Percentiles rank a stretch among this genome's conserved stretches.
phyloP scores from a whole-genome alignment of 345 rosid species.

The Noccaea bulbosa region DNA sequence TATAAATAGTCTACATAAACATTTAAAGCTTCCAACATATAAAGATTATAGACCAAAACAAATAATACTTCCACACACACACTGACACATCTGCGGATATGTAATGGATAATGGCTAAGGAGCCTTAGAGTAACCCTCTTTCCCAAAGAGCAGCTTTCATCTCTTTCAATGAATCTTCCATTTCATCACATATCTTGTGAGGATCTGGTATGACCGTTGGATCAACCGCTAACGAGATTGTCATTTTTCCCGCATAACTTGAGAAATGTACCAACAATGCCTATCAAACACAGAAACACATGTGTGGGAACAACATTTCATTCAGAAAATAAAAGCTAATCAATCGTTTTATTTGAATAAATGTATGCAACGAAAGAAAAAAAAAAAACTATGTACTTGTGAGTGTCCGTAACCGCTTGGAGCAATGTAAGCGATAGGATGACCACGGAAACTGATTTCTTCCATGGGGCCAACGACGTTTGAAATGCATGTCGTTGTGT shows the following conservation, averaged over 20 bases:
- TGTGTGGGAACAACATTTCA: not conserved
- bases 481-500: constrained; percentile 59
- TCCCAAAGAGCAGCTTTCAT: constrained; percentile 21
- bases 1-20: not conserved
- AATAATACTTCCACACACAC: not conserved
- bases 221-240: constrained; percentile 23
- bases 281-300: constrained; percentile 13
- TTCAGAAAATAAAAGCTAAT: not conserved
- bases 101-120: not conserved
- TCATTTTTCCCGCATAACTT: constrained; percentile 28
- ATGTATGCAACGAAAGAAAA: not conserved
- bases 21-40: not conserved
- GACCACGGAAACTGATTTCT: constrained; percentile 61
- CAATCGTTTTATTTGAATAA: not conserved
- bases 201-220: constrained; percentile 19
- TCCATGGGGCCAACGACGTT: constrained; percentile 60
- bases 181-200: constrained; percentile 30
- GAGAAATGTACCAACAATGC: constrained; percentile 18
- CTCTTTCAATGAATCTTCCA: constrained; percentile 13
- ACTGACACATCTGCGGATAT: not conserved
- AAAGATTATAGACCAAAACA: not conserved
- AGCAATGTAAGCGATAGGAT: constrained; percentile 64
- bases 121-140: constrained; percentile 1
- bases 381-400: constrained; percentile 23
- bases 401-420: constrained; percentile 65